A percentile compares a stretch with the other conserved stretches of the same genome.
phyloP scores from a whole-genome alignment of 202 grass and related monocot species.

The Setaria viridis region DNA sequence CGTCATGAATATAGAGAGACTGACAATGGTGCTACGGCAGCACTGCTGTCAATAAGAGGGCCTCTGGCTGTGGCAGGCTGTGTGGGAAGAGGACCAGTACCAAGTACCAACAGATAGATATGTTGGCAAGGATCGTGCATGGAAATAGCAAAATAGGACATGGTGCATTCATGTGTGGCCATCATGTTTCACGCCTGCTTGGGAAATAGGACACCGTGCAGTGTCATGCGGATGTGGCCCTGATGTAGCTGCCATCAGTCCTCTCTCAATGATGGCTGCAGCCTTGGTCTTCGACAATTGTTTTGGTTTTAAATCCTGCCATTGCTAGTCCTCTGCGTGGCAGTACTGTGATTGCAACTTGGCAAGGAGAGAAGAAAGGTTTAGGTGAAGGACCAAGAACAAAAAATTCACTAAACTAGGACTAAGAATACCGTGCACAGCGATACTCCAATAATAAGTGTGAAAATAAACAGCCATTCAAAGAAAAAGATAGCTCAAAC shows the following conservation, averaged over 20 bases:
- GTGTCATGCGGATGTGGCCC: background rate
- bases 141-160: slow-evolving; percentile 33
- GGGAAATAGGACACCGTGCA: background rate
- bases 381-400: background rate
- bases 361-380: background rate
- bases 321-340: background rate
- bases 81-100: background rate
- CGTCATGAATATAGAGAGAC: slow-evolving; percentile 1
- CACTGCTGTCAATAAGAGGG: background rate
- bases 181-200: background rate
- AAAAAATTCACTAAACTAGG: background rate
- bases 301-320: background rate
- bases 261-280: background rate
- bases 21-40: background rate
- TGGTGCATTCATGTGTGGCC: background rate
- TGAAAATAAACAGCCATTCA: background rate
- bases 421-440: background rate
- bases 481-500: background rate
- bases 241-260: background rate
- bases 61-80: background rate
- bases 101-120: slow-evolving; percentile 9
- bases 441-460: background rate
- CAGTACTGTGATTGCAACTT: background rate
- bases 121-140: background rate
- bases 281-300: background rate